These are phyloP conservation scores for Entomortierella parvispora DNA, from an alignment of 192 early-diverging fungal genomes.

Conservation along the genomic window DNA sequence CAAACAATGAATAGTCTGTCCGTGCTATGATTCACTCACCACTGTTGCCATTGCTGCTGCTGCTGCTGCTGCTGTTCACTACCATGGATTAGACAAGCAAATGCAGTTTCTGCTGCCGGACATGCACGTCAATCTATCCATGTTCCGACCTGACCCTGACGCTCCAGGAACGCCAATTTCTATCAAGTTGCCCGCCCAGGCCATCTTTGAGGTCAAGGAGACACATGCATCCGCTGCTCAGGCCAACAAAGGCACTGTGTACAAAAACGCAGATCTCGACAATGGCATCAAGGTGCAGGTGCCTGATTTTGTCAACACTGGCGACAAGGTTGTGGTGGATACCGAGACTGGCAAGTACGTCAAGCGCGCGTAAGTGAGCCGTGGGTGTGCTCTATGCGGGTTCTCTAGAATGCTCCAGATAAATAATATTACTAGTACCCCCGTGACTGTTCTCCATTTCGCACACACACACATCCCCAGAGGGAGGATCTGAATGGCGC, in stretches of 20 bases:
- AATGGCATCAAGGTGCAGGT: slow-evolving; percentile 76
- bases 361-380: slow-evolving; percentile 61
- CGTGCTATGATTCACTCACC: too few relatives aligned
- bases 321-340: slow-evolving; percentile 81
- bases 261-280: slow-evolving; percentile 70
- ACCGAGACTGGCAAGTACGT: slow-evolving; percentile 71
- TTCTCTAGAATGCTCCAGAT: too few relatives aligned
- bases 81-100: slow-evolving; percentile 20
- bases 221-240: slow-evolving; percentile 60
- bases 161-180: slow-evolving; percentile 61
- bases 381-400: too few relatives aligned
- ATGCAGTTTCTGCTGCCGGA: slow-evolving; percentile 24
- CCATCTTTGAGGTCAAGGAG: slow-evolving; percentile 66
- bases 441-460: too few relatives aligned
- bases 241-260: slow-evolving; percentile 75
- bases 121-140: slow-evolving; percentile 38
- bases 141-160: slow-evolving; percentile 60
- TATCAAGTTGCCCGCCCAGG: slow-evolving; percentile 68
- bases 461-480: too few relatives aligned
- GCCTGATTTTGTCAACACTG: slow-evolving; percentile 84
- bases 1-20: too few relatives aligned
- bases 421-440: too few relatives aligned
- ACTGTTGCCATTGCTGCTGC: slow-evolving; percentile 52
- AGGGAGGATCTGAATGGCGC: too few relatives aligned
- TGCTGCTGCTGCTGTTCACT: slow-evolving; percentile 64